Conservation (phyloP, 2,329 filamentous ascomycete species). For the Phialophora tarda region DNA sequence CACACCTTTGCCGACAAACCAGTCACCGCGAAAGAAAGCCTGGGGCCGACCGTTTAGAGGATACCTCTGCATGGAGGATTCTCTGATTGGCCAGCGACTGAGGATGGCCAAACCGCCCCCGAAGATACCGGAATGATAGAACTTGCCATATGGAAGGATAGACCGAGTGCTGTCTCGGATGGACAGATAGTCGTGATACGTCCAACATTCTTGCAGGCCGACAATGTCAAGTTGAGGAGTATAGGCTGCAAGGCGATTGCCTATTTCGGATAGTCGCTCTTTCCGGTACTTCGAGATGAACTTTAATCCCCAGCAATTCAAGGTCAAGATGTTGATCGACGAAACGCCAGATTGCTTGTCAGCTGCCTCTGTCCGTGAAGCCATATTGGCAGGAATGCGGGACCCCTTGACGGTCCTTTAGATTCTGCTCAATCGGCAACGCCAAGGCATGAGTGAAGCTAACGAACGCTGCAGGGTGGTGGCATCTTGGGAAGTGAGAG, state of each 20-base stretch:
- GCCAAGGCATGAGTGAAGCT: constrained; percentile 15
- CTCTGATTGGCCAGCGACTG: constrained; percentile 88
- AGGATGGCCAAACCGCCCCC: constrained; percentile 88
- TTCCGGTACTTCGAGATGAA: constrained; percentile 78
- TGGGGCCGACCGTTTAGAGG: constrained; percentile 92
- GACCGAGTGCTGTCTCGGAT: constrained; percentile 75
- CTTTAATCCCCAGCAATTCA: constrained; percentile 98
- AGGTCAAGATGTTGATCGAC: constrained; percentile 74
- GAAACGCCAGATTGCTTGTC: constrained; percentile 3
- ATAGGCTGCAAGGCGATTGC: constrained; percentile 72
- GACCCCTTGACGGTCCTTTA: not conserved
- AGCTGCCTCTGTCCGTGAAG: not conserved
- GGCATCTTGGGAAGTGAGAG: constrained; percentile 2
- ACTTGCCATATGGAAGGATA: constrained; percentile 87
- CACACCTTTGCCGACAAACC: constrained; percentile 94
- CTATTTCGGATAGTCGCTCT: constrained; percentile 82
- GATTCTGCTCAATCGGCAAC: not conserved
- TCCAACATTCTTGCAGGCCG: constrained; percentile 95
- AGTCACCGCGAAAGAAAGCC: constrained; percentile 89
- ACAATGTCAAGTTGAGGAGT: constrained; percentile 79
- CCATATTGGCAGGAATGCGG: not conserved
- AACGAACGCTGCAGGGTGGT: constrained; percentile 3
- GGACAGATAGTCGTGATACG: constrained; percentile 77
- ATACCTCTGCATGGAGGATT: constrained; percentile 84
- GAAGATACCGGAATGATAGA: constrained; percentile 88